Evolutionary conservation across 192 early-diverging fungal species (phyloP), one percentile per base, ranked within the genome.

Genomic region (Backusella parvicylindrica): DNA sequence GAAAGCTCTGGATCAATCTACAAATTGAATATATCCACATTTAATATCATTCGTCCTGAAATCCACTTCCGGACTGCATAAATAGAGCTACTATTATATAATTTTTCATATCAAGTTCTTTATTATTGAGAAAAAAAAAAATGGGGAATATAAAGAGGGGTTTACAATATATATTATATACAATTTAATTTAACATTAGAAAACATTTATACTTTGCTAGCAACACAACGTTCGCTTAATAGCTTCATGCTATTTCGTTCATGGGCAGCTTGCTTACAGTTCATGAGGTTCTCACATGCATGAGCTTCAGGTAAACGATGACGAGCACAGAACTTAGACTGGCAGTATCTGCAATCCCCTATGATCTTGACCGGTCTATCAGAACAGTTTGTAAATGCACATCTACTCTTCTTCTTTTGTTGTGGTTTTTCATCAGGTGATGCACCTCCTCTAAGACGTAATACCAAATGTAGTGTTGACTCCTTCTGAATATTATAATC

Each of bases 401-500:
- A 90, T 18, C 79, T 64, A 18, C n/a, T 72, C 12, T 64, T 49
- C 68, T 75, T 79, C 64, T 60, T 60, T 28, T 28, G 41, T 43
- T 11, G 53, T 28, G 21, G 21, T 28, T 60, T 28, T 12, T 60
- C 53, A 60, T 60, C 53, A 60, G 53, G 53, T 60, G 53, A 60
- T 60, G 53, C 53, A 87, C 90, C 89, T 91, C 96, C 96, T 88
- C 96, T 95, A 76, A 98, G 93, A 87, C 96, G 94, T 76, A 98
- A 91, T 49, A 96, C 96, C 73, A 99, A 85, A 91, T 97, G 96
- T 49, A 98, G 89, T 80, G 97, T 98, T 40, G 97, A 98, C 88
- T 98, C 93, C 95, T 99, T 99, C 91, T 98, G 96, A 87, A 99
- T 99, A 94, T 99, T 99, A 91, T 99, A 99, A 92, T 99, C 98